These are phyloP conservation scores for Leptographium lundbergii DNA, from an alignment of 2,329 filamentous ascomycete genomes.

Conservation along the genomic window DNA sequence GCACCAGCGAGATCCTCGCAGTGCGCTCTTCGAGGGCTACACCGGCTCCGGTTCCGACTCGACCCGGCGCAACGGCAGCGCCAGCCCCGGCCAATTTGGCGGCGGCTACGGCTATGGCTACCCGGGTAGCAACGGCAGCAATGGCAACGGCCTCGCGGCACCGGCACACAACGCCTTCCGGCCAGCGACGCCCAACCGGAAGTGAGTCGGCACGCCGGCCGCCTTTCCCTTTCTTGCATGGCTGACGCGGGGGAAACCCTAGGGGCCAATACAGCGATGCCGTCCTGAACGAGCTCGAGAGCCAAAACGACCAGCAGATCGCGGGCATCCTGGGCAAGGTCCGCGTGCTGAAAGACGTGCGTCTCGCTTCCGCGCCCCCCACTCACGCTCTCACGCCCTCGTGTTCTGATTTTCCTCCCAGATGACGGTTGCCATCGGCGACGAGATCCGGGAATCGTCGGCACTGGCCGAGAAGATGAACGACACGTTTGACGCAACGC, in stretches of 20 bases:
- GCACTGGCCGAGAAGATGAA: slow-evolving; percentile 92
- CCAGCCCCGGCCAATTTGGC: slow-evolving; percentile 29
- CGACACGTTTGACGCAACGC: slow-evolving; percentile 77
- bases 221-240: background rate
- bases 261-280: slow-evolving; percentile 89
- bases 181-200: slow-evolving; percentile 58
- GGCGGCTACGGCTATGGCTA: slow-evolving; percentile 39
- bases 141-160: slow-evolving; percentile 22
- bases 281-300: slow-evolving; percentile 85
- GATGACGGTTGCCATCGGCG: slow-evolving; percentile 87
- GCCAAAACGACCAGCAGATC: slow-evolving; percentile 84
- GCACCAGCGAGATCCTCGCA: slow-evolving; percentile 61
- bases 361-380: slow-evolving; percentile 24
- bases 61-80: slow-evolving; percentile 28
- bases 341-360: slow-evolving; percentile 73
- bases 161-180: slow-evolving; percentile 35
- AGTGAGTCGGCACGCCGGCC: slow-evolving; percentile 23
- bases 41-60: slow-evolving; percentile 37
- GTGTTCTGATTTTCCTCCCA: slow-evolving; percentile 20
- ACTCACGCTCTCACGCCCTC: background rate
- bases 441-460: slow-evolving; percentile 85
- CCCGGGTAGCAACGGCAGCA: slow-evolving; percentile 19
- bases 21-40: slow-evolving; percentile 65
- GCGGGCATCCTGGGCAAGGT: slow-evolving; percentile 89
- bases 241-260: background rate